A percentile compares a stretch with the other conserved stretches of the same genome.
These are phyloP conservation scores for Catunica adiposa DNA, from an alignment of 2,329 filamentous ascomycete species.

Conservation along the genomic window DNA sequence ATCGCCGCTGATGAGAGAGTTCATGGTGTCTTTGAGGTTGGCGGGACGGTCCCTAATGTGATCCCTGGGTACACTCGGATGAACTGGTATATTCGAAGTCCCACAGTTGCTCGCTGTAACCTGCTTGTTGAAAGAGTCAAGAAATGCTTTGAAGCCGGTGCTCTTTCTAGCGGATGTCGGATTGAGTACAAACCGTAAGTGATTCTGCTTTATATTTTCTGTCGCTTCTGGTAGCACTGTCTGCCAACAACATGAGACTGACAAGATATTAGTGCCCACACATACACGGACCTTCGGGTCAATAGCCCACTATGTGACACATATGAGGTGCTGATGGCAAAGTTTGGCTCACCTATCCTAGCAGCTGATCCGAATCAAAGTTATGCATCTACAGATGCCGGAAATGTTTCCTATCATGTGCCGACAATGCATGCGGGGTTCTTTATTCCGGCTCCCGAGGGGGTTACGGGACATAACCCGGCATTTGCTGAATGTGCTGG, in stretches of 20 bases:
- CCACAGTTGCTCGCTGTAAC: conserved; percentile 20
- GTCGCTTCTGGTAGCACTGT: background rate
- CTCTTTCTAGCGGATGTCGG: background rate
- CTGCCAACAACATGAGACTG: background rate
- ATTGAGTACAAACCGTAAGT: background rate
- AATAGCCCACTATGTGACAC: background rate
- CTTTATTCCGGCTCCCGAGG: conserved; percentile 22
- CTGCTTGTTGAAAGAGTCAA: conserved; percentile 15
- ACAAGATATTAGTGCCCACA: background rate
- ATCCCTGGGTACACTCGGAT: conserved; percentile 25
- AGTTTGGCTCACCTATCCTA: background rate
- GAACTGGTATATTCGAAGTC: conserved; percentile 25
- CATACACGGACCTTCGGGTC: background rate
- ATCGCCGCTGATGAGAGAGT: conserved; percentile 23
- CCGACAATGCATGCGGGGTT: conserved; percentile 34
- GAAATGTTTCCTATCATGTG: conserved; percentile 30
- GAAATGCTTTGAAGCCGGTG: background rate
- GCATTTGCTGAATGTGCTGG: conserved; percentile 24
- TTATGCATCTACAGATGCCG: background rate
- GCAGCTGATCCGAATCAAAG: background rate
- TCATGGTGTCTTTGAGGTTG: conserved; percentile 23
- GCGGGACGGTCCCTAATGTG: conserved; percentile 24
- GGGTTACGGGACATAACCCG: background rate
- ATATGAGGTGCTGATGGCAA: background rate
- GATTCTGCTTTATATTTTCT: background rate